phyloP scores from a whole-genome alignment of 192 early-diverging fungal species.

The Thamnidium elegans region DNA sequence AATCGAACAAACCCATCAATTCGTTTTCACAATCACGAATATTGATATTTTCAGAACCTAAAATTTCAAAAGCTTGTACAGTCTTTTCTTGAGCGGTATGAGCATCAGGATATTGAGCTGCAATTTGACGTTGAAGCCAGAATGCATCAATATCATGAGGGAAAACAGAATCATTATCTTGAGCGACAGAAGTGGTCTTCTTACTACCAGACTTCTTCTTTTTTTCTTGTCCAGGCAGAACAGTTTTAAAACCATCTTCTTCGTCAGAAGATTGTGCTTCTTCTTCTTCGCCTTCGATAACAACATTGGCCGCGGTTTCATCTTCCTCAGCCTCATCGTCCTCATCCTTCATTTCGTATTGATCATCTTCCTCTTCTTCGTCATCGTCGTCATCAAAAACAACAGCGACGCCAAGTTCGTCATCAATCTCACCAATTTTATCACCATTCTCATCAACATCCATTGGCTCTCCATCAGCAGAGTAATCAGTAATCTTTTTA shows the following conservation, averaged over 20 bases:
- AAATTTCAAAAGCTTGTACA: conserved; percentile 63
- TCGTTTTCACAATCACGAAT: conserved; percentile 93
- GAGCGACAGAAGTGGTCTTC: conserved; percentile 18
- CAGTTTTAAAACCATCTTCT: conserved; percentile 53
- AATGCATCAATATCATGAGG: conserved; percentile 95
- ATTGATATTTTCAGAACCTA: conserved; percentile 59
- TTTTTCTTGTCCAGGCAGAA: conserved; percentile 28
- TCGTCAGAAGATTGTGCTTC: conserved; percentile 57
- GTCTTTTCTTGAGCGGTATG: conserved; percentile 90
- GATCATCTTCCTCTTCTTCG: conserved; percentile 71
- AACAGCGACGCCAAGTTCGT: conserved; percentile 91
- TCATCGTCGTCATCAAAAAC: conserved; percentile 97
- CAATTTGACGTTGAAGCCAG: conserved; percentile 90
- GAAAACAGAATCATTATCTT: conserved; percentile 37
- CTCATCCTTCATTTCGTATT: conserved; percentile 56
- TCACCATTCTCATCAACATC: conserved; percentile 59
- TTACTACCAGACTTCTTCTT: conserved; percentile 35
- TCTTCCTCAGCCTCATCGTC: conserved; percentile 59
- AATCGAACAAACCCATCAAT: conserved; percentile 94
- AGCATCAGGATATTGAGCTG: conserved; percentile 80
- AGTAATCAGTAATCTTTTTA: conserved; percentile 93
- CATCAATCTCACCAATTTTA: conserved; percentile 64
- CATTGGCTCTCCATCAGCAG: conserved; percentile 48
- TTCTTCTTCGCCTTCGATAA: conserved; percentile 42
- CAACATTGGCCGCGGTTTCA: conserved; percentile 34